Conservation (phyloP, 441 rosid genomes). For the Populus trichocarpa region DNA sequence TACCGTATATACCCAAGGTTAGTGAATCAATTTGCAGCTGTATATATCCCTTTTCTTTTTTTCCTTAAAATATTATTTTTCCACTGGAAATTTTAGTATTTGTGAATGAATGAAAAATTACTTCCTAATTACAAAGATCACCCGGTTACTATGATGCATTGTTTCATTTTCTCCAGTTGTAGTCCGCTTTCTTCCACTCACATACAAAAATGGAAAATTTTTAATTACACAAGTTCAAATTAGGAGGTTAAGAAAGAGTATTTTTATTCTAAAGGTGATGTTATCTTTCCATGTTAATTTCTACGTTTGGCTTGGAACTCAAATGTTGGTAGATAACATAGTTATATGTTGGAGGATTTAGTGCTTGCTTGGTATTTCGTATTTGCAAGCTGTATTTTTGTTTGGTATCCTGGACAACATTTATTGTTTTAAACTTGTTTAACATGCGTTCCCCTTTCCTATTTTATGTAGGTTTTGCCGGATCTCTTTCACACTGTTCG, state of each 20-base stretch:
- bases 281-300: not conserved
- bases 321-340: not conserved
- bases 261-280: not conserved
- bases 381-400: not conserved
- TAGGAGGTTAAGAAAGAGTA: not conserved
- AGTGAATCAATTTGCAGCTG: conserved; percentile 28
- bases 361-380: not conserved
- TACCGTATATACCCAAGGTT: conserved; percentile 98
- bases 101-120: not conserved
- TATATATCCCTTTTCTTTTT: not conserved
- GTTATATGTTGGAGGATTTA: not conserved
- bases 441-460: conserved; percentile 9
- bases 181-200: not conserved
- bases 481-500: conserved; percentile 97
- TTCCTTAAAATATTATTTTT: not conserved
- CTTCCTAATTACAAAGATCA: not conserved
- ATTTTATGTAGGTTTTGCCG: conserved; percentile 73
- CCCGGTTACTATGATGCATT: not conserved
- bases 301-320: not conserved
- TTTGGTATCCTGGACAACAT: not conserved
- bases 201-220: not conserved
- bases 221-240: not conserved
- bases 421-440: not conserved
- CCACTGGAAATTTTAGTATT: not conserved
- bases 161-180: not conserved